phyloP scores from a whole-genome alignment of 2,329 filamentous ascomycete species.

The Boeremia lycopersici region DNA sequence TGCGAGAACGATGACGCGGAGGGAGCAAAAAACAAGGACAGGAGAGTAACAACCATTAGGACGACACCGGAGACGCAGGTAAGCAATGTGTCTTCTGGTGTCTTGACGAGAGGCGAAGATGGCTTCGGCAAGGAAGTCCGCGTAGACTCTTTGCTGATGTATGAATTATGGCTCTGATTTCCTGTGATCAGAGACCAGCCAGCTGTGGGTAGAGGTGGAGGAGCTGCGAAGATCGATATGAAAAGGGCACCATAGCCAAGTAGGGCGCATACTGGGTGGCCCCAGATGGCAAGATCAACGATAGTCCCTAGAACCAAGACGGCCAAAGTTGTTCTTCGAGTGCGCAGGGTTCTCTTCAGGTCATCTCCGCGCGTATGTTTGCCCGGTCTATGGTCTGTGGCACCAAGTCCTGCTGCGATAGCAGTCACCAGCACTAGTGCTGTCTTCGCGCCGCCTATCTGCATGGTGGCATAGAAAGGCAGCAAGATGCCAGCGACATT shows the following conservation, averaged over 20 bases:
- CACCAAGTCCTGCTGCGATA: constrained; percentile 52
- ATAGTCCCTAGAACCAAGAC: constrained; percentile 44
- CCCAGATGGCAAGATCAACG: constrained; percentile 40
- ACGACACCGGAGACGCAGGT: constrained; percentile 51
- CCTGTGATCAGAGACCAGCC: constrained; percentile 41
- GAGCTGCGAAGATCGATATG: constrained; percentile 54
- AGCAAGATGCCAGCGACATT: constrained; percentile 53
- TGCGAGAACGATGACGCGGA: constrained; percentile 40
- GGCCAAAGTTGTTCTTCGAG: constrained; percentile 45
- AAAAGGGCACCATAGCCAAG: constrained; percentile 56
- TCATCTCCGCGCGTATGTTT: constrained; percentile 41
- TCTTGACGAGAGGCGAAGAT: constrained; percentile 45
- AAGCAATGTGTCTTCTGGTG: constrained; percentile 48
- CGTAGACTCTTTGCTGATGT: constrained; percentile 25
- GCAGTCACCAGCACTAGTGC: constrained; percentile 58
- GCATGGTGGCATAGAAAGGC: constrained; percentile 62
- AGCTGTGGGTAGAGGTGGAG: constrained; percentile 54
- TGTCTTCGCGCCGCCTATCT: constrained; percentile 61
- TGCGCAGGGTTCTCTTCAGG: constrained; percentile 43
- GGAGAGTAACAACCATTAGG: constrained; percentile 46
- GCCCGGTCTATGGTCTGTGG: constrained; percentile 38
- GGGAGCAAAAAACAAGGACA: constrained; percentile 43
- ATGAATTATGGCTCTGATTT: constrained; percentile 27
- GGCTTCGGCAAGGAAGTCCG: constrained; percentile 42
- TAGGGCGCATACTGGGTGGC: constrained; percentile 34